Conservation (phyloP, 805 yeast species). For the Sporopachydermia quercuum region DNA sequence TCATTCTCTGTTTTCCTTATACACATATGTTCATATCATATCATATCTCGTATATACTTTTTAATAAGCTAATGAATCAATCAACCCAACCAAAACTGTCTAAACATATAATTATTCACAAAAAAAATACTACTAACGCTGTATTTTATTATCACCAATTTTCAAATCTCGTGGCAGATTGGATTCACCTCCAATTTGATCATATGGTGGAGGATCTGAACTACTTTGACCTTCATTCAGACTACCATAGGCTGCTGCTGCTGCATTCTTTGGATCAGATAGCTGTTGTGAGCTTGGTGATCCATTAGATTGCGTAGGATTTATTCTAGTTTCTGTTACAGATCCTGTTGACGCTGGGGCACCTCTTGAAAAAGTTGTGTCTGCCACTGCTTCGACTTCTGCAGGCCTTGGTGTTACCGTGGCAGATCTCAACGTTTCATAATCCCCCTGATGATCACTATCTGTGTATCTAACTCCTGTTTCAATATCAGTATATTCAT, state of each 20-base stretch:
- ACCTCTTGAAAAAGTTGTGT: too few relatives aligned
- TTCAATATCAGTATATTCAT: constrained; percentile 1
- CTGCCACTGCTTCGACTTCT: too few relatives aligned
- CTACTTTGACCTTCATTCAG: neutral
- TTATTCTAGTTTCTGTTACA: too few relatives aligned
- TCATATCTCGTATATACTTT: too few relatives aligned
- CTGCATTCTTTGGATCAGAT: neutral
- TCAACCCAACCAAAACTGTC: too few relatives aligned
- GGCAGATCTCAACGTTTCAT: neutral
- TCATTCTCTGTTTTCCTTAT: too few relatives aligned
- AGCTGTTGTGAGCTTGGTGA: neutral
- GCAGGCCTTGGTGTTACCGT: neutral
- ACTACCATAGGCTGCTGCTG: neutral
- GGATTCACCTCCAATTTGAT: neutral
- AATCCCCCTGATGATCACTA: neutral
- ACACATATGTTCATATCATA: too few relatives aligned
- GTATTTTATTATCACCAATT: neutral
- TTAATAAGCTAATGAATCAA: too few relatives aligned
- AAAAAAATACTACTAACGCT: neutral
- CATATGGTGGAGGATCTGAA: constrained; percentile 1
- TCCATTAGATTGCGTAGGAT: too few relatives aligned
- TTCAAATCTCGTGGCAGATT: neutral
- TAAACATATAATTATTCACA: too few relatives aligned
- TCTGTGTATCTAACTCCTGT: neutral
- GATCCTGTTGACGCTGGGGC: too few relatives aligned